Evolutionary conservation across 768 basidiomycete species (phyloP).

Genomic region (Pholiota molesta): DNA sequence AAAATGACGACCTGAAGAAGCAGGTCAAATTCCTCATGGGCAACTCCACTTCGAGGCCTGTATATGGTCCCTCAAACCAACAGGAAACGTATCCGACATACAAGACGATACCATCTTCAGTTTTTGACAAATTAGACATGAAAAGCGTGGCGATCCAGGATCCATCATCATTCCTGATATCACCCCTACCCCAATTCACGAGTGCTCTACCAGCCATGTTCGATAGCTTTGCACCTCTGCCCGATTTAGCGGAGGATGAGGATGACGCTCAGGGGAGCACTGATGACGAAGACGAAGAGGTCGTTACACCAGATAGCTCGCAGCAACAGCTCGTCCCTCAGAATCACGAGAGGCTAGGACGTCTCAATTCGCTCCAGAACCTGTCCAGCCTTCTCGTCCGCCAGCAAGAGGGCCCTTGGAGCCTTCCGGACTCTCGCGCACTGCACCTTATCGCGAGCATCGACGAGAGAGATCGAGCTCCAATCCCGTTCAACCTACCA

Average conservation of each 20-base stretch:
- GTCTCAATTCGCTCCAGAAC: conserved; percentile 6
- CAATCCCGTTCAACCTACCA: conserved; percentile 26
- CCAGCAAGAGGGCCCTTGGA: conserved; percentile 9
- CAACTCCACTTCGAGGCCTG: background rate
- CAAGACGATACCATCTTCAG: background rate
- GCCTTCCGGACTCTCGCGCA: conserved; percentile 26
- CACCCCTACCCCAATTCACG: conserved; percentile 47
- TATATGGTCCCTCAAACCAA: background rate
- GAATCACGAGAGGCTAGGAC: conserved; percentile 1
- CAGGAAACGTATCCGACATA: background rate
- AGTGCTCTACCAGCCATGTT: conserved; percentile 32
- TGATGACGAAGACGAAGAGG: conserved; percentile 24
- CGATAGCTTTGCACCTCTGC: conserved; percentile 34
- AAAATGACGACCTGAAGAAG: conserved; percentile 20
- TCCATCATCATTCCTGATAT: conserved; percentile 38
- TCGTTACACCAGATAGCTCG: conserved; percentile 24
- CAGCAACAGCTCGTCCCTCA: conserved; percentile 10
- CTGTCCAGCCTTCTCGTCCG: conserved; percentile 12
- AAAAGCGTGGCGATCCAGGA: conserved; percentile 35
- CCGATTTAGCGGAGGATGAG: conserved; percentile 37
- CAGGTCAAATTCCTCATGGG: background rate
- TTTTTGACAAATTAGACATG: conserved; percentile 35
- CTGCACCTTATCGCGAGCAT: conserved; percentile 22
- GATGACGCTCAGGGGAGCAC: conserved; percentile 20
- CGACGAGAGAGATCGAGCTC: conserved; percentile 32